Base-by-base conservation (phyloP, 2,329 filamentous ascomycete species). In the Colletotrichum salicis region DNA sequence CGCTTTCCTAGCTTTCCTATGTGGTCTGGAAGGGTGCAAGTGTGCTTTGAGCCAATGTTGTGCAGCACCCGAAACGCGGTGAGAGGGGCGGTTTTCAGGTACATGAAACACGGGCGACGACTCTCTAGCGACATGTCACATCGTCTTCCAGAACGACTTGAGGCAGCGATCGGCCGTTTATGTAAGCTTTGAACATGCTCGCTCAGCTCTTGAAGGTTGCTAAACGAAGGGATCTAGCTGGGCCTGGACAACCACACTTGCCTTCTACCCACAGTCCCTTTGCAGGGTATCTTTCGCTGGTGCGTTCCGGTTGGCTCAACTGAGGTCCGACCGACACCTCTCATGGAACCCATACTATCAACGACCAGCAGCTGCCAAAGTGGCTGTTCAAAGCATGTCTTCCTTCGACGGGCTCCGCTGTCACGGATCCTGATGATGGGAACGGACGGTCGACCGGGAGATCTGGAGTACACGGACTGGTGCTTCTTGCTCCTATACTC, bases 11-110 rank as follows among this genome's bases (percentile, higher is more conserved):
- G 69, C 63, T 48, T 71, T 41, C 60, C 55, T 35, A 13, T 64
- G 59, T 37, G 71, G 67, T 68, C 63, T 67, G 64, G 60, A 70
- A 69, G 66, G 51, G 62, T 67, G 51, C 45, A 66, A 54, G 29
- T 73, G 68, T 63, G 67, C 68, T 71, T 48, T 63, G 60, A 63
- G 55, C 61, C 64, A 72, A 72, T 72, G 75, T 77, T 71, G 71
- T 76, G 76, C 76, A 77, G 76, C 58, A 76, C 64, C 71, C 74
- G 76, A 77, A 77, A 77, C 76, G 79, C 73, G 75, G 67, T 58
- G 70, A 71, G 62, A 61, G 67, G 69, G 67, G 69, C 65, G 67
- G 71, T 73, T 68, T 72, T 75, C 76, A 76, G 76, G 74, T 73
- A 76, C 76, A 75, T 76, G 76, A 77, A 77, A 77, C 76, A 74